Evolutionary conservation across 768 basidiomycete species (phyloP).

Genomic region (Lyophyllum atratum): DNA sequence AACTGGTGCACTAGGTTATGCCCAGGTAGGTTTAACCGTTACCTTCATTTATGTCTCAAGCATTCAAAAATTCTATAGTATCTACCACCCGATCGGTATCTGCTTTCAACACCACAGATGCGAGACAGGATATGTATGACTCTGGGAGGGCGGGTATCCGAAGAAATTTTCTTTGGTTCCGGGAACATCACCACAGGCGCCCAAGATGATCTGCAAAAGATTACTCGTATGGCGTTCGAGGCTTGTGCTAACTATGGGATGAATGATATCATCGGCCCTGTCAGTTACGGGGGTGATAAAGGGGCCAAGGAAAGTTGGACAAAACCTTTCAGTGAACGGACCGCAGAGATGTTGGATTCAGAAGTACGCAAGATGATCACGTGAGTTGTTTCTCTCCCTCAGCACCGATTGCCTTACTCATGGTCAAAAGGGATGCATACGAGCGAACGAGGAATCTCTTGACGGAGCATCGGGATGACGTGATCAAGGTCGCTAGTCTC

Average conservation of each 20-base stretch:
- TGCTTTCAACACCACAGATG: conserved; percentile 94
- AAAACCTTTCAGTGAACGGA: conserved; percentile 98
- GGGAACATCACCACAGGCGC: conserved; percentile 97
- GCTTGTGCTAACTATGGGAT: conserved; percentile 96
- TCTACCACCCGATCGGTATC: conserved; percentile 92
- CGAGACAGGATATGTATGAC: conserved; percentile 98
- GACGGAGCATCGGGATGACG: conserved; percentile 78
- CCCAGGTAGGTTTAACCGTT: conserved; percentile 60
- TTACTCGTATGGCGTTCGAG: conserved; percentile 97
- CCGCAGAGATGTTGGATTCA: conserved; percentile 87
- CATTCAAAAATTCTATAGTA: conserved; percentile 51
- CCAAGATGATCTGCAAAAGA: conserved; percentile 97
- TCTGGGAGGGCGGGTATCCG: conserved; percentile 94
- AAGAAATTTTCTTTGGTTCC: conserved; percentile 94
- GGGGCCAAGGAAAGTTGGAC: conserved; percentile 87
- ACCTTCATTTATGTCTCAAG: conserved; percentile 11
- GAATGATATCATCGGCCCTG: conserved; percentile 92
- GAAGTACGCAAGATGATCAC: conserved; percentile 97
- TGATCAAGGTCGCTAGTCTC: conserved; percentile 90
- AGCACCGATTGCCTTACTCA: conserved; percentile 3
- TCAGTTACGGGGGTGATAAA: conserved; percentile 91
- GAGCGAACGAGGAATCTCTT: conserved; percentile 80
- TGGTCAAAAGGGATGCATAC: conserved; percentile 65
- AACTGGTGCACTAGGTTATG: conserved; percentile 93
- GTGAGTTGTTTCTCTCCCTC: conserved; percentile 30